Evolutionary conservation across 2,329 filamentous ascomycete species (phyloP).

Genomic region (Pseudogymnoascus sp.): DNA sequence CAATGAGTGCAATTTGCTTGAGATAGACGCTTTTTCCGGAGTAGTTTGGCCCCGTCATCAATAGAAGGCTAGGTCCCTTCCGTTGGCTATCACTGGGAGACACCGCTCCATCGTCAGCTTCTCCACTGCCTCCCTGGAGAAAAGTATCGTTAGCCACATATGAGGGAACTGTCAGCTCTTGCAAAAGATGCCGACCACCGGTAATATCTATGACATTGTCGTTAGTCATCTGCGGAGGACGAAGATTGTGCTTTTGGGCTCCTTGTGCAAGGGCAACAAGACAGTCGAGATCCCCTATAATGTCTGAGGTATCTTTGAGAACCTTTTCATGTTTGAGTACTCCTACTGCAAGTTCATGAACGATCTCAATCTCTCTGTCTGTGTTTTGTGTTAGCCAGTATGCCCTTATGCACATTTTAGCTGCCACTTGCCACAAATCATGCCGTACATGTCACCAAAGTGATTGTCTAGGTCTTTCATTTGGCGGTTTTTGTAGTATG

Average conservation of each 20-base stretch:
- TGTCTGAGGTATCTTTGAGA: constrained; percentile 62
- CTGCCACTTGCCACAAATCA: constrained; percentile 61
- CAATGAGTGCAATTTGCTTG: constrained; percentile 84
- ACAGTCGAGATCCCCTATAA: constrained; percentile 81
- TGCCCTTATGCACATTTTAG: background rate
- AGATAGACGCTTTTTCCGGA: constrained; percentile 95
- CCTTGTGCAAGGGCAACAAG: constrained; percentile 72
- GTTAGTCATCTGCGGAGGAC: constrained; percentile 58
- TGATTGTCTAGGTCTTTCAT: constrained; percentile 75
- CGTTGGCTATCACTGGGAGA: background rate
- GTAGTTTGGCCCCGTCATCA: constrained; percentile 90
- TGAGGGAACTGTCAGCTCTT: constrained; percentile 71
- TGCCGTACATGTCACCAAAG: constrained; percentile 76
- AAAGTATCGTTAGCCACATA: constrained; percentile 78
- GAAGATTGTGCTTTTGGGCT: constrained; percentile 65
- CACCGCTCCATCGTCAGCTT: constrained; percentile 10
- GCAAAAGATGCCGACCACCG: constrained; percentile 76
- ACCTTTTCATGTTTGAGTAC: constrained; percentile 61
- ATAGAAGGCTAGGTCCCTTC: constrained; percentile 55
- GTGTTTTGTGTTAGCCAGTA: constrained; percentile 12
- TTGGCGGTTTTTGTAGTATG: constrained; percentile 78
- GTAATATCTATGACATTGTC: constrained; percentile 65
- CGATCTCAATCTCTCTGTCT: constrained; percentile 85
- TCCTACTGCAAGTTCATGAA: constrained; percentile 64
- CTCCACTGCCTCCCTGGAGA: constrained; percentile 52